Evolutionary conservation across 148 eudicot genomes (phyloP).

Genomic region (Oxyria digyna): DNA sequence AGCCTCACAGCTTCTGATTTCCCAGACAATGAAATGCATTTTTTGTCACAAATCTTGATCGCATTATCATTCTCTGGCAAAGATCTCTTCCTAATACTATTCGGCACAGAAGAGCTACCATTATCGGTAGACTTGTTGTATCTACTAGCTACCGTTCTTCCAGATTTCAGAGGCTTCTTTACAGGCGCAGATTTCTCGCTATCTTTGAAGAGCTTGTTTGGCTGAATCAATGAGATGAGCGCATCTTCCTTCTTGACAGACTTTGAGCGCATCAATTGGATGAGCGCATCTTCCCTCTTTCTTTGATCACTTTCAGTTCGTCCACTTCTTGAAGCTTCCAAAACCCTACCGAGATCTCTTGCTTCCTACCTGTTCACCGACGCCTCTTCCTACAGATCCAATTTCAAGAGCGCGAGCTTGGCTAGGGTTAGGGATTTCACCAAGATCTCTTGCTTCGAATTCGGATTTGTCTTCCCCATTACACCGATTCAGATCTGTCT

Average conservation of each 20-base stretch:
- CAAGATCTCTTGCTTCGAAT: too few relatives aligned
- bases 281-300: slow-evolving; percentile 33
- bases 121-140: slow-evolving; percentile 37
- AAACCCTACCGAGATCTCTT: too few relatives aligned
- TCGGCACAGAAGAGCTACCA: slow-evolving; percentile 33
- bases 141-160: slow-evolving; percentile 76
- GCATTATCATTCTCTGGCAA: slow-evolving; percentile 59
- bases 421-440: too few relatives aligned
- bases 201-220: slow-evolving; percentile 75
- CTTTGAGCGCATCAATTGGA: slow-evolving; percentile 43
- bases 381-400: too few relatives aligned
- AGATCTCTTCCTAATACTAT: slow-evolving; percentile 55
- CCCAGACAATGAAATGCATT: slow-evolving; percentile 45
- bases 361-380: too few relatives aligned
- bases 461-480: too few relatives aligned
- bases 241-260: slow-evolving; percentile 59
- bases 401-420: too few relatives aligned
- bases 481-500: too few relatives aligned
- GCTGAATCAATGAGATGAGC: slow-evolving; percentile 47
- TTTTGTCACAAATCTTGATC: slow-evolving; percentile 43
- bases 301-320: slow-evolving; percentile 49
- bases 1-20: slow-evolving; percentile 12
- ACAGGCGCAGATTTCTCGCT: slow-evolving; percentile 38
- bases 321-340: slow-evolving; percentile 77
- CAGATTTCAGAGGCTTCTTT: slow-evolving; percentile 61